Conservation (phyloP, 345 rosid species). For the Firmiana major region DNA sequence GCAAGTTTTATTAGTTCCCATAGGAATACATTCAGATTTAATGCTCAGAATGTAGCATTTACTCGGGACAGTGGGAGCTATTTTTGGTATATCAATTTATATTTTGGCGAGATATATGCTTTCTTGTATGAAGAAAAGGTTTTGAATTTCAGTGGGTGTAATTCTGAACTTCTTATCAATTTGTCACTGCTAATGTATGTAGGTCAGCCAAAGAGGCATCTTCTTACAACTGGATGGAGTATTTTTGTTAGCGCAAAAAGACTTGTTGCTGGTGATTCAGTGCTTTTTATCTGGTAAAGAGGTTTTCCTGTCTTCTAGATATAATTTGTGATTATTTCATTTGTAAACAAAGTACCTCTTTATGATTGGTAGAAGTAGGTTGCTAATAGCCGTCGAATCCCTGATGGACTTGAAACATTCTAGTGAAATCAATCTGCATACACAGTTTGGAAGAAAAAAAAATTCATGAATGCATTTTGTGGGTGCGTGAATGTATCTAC, state of each 20-base stretch:
- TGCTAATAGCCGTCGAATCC: no score
- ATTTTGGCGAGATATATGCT: not conserved
- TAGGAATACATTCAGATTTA: not conserved
- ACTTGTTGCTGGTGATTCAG: slow-evolving; percentile 92
- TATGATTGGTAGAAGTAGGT: no score
- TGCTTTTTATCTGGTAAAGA: slow-evolving; percentile 76
- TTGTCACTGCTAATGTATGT: slow-evolving; percentile 20
- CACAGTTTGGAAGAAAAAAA: not conserved
- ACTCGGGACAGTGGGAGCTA: not conserved
- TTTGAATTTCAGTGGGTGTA: not conserved
- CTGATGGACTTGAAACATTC: not conserved
- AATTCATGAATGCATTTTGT: not conserved
- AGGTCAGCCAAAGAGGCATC: slow-evolving; percentile 99
- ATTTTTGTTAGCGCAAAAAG: slow-evolving; percentile 85
- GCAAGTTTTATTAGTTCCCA: not conserved
- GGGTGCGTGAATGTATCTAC: not conserved
- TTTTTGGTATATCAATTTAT: not conserved
- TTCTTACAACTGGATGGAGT: slow-evolving; percentile 98
- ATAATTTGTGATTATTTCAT: not conserved
- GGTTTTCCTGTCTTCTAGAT: not conserved
- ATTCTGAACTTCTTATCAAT: not conserved
- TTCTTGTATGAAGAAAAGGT: not conserved
- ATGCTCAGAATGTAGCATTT: not conserved
- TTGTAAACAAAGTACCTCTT: not conserved
- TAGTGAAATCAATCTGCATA: not conserved